Percentiles rank a stretch among this genome's conserved stretches.
Evolutionary conservation across 148 eudicot genomes (phyloP).

Genomic region (Camellia japonica): DNA sequence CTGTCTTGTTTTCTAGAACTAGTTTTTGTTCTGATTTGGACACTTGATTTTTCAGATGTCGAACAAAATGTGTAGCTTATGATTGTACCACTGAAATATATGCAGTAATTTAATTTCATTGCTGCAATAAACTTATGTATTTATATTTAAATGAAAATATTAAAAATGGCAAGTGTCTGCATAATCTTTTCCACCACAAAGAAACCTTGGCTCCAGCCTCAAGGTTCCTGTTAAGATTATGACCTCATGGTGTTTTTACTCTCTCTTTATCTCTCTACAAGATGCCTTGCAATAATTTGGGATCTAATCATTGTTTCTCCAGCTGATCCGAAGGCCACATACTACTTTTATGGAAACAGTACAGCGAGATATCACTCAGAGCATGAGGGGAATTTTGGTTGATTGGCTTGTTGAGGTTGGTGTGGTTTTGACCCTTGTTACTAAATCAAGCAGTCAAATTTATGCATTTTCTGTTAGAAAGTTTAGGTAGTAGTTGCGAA

Average conservation of each 20-base stretch:
- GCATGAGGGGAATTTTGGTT: slow-evolving; percentile 79
- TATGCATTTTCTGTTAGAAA: not conserved
- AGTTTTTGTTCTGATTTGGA: not conserved
- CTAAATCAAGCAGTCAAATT: not conserved
- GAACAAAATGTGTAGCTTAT: not conserved
- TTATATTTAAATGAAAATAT: not conserved
- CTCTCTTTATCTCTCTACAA: not conserved
- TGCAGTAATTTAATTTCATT: not conserved
- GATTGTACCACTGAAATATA: not conserved
- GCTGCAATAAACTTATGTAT: not conserved
- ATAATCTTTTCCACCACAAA: not conserved
- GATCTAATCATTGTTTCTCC: slow-evolving; percentile 23
- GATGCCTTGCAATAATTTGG: not conserved
- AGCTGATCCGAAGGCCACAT: slow-evolving; percentile 56
- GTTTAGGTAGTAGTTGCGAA: not conserved
- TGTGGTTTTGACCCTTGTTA: slow-evolving; percentile 4
- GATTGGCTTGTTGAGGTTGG: slow-evolving; percentile 96
- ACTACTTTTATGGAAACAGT: slow-evolving; percentile 58
- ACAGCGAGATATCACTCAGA: slow-evolving; percentile 65
- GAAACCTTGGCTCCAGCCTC: not conserved
- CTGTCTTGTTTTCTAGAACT: no score
- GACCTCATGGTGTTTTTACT: not conserved
- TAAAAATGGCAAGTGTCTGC: not conserved
- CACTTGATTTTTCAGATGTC: no score
- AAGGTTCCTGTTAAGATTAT: not conserved